These are phyloP conservation scores for Aspergillus piperis DNA, from an alignment of 2,329 filamentous ascomycete species.

Conservation along the genomic window DNA sequence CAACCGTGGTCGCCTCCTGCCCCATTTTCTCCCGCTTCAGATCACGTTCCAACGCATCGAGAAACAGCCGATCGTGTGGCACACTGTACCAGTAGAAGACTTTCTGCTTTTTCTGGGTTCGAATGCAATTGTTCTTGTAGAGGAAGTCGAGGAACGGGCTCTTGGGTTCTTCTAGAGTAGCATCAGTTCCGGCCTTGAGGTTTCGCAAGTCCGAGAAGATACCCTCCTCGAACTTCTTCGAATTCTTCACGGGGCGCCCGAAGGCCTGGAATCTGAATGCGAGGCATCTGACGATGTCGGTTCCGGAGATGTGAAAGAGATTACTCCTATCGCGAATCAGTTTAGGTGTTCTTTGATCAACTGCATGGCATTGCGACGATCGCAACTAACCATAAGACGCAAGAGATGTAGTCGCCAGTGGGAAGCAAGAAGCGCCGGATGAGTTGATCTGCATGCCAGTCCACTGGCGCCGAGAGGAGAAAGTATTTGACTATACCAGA, in stretches of 20 bases:
- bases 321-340: conserved; percentile 69
- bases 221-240: conserved; percentile 99
- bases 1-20: conserved; percentile 94
- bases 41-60: conserved; percentile 95
- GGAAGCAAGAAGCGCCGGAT: conserved; percentile 93
- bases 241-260: conserved; percentile 97
- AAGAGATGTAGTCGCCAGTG: conserved; percentile 98
- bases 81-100: conserved; percentile 99
- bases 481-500: conserved; percentile 89
- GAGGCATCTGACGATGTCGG: conserved; percentile 96
- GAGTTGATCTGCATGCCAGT: conserved; percentile 96
- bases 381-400: conserved; percentile 76
- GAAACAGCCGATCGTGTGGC: conserved; percentile 93
- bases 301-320: conserved; percentile 98
- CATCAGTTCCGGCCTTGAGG: conserved; percentile 96
- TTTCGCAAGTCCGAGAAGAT: conserved; percentile 99
- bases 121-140: conserved; percentile 99
- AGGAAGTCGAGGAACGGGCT: conserved; percentile 97
- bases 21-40: conserved; percentile 99
- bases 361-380: conserved; percentile 6
- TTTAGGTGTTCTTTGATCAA: conserved; percentile 15
- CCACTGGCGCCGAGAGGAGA: conserved; percentile 95
- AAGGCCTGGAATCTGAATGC: conserved; percentile 99
- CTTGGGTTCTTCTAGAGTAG: conserved; percentile 97
- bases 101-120: conserved; percentile 99